Conservation (phyloP, 768 basidiomycete species). For the Trametes maxima region DNA sequence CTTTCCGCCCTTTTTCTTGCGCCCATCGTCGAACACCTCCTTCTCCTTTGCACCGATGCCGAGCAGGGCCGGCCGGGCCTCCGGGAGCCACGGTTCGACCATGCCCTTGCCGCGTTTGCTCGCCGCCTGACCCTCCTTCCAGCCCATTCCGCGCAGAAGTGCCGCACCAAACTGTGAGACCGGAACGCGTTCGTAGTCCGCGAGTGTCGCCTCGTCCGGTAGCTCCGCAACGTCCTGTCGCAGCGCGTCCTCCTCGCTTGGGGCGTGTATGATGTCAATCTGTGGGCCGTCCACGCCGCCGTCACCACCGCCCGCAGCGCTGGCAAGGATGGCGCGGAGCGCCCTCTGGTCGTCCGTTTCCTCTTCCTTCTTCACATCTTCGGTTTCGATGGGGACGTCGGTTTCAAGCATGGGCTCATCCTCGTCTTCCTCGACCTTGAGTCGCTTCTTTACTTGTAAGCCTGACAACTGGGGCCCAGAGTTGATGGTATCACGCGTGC, state of each 20-base stretch:
- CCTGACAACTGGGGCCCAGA: conserved; percentile 73
- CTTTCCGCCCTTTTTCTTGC: conserved; percentile 44
- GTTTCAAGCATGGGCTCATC: conserved; percentile 23
- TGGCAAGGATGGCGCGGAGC: conserved; percentile 75
- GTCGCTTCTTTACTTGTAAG: conserved; percentile 51
- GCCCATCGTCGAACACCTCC: conserved; percentile 71
- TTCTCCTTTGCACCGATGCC: conserved; percentile 94
- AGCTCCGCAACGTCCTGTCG: conserved; percentile 81
- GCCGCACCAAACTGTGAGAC: conserved; percentile 93
- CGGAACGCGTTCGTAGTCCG: conserved; percentile 90
- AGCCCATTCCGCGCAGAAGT: conserved; percentile 94
- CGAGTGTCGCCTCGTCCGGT: conserved; percentile 72
- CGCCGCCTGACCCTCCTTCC: conserved; percentile 82
- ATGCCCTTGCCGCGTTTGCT: conserved; percentile 58
- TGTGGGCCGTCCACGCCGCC: conserved; percentile 39
- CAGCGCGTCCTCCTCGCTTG: conserved; percentile 81
- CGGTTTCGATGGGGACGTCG: conserved; percentile 14
- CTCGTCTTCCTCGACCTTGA: conserved; percentile 29
- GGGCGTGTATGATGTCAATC: conserved; percentile 60
- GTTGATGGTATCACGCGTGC: conserved; percentile 75
- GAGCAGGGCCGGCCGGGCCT: conserved; percentile 79
- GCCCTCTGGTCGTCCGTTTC: conserved; percentile 81
- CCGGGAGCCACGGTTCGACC: conserved; percentile 80
- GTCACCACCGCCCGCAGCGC: conserved; percentile 44
- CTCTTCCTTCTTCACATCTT: conserved; percentile 37